Evolutionary conservation across 2,329 filamentous ascomycete genomes (phyloP), one percentile per base, ranked within the genome.

Genomic region (Balansia obtecta): DNA sequence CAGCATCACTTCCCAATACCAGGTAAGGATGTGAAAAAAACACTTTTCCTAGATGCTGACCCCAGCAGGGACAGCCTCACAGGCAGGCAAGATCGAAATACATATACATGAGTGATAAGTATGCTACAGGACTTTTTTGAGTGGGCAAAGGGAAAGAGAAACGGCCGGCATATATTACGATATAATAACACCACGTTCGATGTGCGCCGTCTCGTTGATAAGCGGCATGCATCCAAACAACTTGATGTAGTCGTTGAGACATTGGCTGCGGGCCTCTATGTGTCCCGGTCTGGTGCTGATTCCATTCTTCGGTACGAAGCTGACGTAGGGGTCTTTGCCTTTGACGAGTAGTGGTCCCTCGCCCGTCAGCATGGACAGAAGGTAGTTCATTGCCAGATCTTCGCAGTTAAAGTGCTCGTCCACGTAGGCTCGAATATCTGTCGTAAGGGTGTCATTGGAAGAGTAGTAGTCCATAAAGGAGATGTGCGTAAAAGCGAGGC

Each of bases 341-440:
- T 54, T 60, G 41, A 68, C 64, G 1, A 67, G 59, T 15, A 70
- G 55, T 0, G 66, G 67, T 0, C 65, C 65, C 12, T 60, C 55
- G 15, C 65, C 59, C 0, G 66, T 68, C 38, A 70, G 52, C 16
- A 62, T 54, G 2, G 63, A 62, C 7, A 61, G 57, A 30, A 68
- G 55, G 38, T 62, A 69, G 56, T 70, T 70, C 48, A 70, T 52
- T 18, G 64, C 68, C 52, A 70, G 62, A 47, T 70, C 67, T 53
- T 70, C 68, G 59, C 68, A 70, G 56, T 70, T 69, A 58, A 66
- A 63, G 42, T 63, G 56, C 16, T 63, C 53, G 22, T 69, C 67
- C 13, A 70, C 66, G 50, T 68, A 66, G 1, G 62, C 55, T 2
- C 68, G 63, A 20, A 70, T 60, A 47, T 57, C 57, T 4, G 54